Conservation (phyloP, 768 basidiomycete genomes). For the Paxillus involutus region DNA sequence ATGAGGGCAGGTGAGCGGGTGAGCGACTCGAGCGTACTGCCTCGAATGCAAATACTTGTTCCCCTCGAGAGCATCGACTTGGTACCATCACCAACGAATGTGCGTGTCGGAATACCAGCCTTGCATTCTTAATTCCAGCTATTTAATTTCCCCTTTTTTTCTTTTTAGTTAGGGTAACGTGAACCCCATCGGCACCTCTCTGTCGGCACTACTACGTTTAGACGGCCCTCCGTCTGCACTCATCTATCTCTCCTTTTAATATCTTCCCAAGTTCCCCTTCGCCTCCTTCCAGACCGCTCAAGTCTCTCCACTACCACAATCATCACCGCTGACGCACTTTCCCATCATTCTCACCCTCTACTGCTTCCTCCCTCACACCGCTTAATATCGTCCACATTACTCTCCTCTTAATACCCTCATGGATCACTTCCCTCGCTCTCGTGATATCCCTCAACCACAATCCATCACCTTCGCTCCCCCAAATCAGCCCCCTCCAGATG, state of each 20-base stretch:
- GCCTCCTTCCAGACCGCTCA: not conserved
- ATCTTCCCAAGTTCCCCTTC: constrained; percentile 14
- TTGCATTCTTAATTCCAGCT: constrained; percentile 1
- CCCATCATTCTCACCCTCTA: not conserved
- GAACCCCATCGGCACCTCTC: constrained; percentile 9
- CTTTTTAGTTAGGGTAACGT: constrained; percentile 21
- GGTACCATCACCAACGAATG: too few relatives aligned
- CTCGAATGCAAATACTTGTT: too few relatives aligned
- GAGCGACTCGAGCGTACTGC: too few relatives aligned
- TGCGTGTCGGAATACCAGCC: not conserved
- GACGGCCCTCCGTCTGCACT: constrained; percentile 23
- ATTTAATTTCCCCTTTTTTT: constrained; percentile 17
- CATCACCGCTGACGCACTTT: not conserved
- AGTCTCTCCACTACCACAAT: not conserved
- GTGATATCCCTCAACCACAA: constrained; percentile 10
- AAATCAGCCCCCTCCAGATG: constrained; percentile 20
- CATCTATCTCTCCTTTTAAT: constrained; percentile 19
- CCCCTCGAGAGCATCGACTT: too few relatives aligned
- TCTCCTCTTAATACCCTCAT: constrained; percentile 25
- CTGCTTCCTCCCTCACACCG: not conserved
- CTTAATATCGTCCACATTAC: not conserved
- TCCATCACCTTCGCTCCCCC: constrained; percentile 25
- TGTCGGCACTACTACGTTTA: constrained; percentile 27
- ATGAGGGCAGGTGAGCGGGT: not conserved
- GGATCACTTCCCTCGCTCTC: constrained; percentile 35